phyloP scores from a whole-genome alignment of 257 asterid genomes.

The Craterostigma plantagineum region DNA sequence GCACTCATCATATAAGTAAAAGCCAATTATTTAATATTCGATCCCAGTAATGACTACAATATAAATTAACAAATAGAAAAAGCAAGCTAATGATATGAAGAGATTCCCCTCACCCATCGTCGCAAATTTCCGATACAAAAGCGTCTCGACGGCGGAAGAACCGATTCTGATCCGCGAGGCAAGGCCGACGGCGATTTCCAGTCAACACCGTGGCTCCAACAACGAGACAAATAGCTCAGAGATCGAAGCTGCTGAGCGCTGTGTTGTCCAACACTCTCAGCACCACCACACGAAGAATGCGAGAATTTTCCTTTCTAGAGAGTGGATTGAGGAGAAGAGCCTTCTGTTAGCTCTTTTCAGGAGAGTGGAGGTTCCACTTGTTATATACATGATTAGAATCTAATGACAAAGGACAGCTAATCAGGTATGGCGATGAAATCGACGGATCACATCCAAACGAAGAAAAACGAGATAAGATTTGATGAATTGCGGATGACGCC shows the following conservation, averaged over 20 bases:
- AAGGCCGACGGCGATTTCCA: conserved; percentile 66
- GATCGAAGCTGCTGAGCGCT: conserved; percentile 26
- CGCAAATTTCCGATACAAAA: conserved; percentile 54
- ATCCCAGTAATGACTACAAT: conserved; percentile 1
- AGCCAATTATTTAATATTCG: too few species aligned
- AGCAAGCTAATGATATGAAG: neutral
- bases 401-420: too few species aligned
- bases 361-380: conserved; percentile 36
- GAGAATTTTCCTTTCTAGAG: conserved; percentile 13
- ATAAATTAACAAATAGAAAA: conserved; percentile 1
- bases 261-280: conserved; percentile 9
- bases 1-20: too few species aligned
- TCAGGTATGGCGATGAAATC: too few species aligned
- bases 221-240: conserved; percentile 36
- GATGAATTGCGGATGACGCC: too few species aligned
- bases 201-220: conserved; percentile 81
- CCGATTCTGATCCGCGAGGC: conserved; percentile 61
- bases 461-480: too few species aligned
- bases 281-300: conserved; percentile 3
- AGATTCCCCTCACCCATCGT: conserved; percentile 43
- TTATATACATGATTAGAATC: conserved; percentile 60
- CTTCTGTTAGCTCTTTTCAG: conserved; percentile 31
- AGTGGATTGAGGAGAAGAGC: conserved; percentile 22
- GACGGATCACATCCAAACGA: too few species aligned
- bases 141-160: conserved; percentile 19